These are phyloP conservation scores for Schizochytrium sp. DNA, from an alignment of 108 stramenopile genomes.

Conservation along the genomic window DNA sequence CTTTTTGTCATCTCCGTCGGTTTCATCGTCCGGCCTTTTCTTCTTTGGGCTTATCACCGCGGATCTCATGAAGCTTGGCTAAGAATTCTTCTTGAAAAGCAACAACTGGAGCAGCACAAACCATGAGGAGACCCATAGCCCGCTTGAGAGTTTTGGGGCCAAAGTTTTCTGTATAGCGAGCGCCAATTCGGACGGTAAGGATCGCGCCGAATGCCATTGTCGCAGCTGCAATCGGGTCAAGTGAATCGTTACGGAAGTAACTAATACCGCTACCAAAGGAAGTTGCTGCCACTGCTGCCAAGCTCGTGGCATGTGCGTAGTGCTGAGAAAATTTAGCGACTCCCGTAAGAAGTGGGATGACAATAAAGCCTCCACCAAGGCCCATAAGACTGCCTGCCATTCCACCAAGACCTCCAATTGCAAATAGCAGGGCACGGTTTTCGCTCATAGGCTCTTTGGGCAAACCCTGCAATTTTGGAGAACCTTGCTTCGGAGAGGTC, in stretches of 20 bases:
- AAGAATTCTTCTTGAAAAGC: neutral
- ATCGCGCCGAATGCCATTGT: slow-evolving; percentile 44
- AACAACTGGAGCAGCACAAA: neutral
- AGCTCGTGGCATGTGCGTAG: slow-evolving; percentile 28
- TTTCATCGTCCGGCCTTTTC: neutral
- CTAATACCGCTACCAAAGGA: neutral
- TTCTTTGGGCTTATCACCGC: neutral
- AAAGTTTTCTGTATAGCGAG: neutral
- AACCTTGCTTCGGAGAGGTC: neutral
- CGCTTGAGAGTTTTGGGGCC: neutral
- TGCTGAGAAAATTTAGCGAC: slow-evolving; percentile 32
- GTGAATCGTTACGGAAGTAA: neutral
- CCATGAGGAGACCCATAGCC: slow-evolving; percentile 19
- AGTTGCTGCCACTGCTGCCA: slow-evolving; percentile 28
- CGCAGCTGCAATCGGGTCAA: neutral
- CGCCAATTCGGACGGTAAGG: neutral
- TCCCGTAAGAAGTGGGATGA: slow-evolving; percentile 19
- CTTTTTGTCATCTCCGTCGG: neutral
- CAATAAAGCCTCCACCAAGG: slow-evolving; percentile 15
- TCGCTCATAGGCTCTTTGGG: neutral
- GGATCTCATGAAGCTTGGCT: neutral
- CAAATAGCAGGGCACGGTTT: neutral
- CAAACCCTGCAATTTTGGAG: neutral
- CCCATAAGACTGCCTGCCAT: slow-evolving; percentile 19
- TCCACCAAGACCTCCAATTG: slow-evolving; percentile 13